These are phyloP conservation scores for Epichloe baconii DNA, from an alignment of 2,329 filamentous ascomycete species.

Conservation along the genomic window DNA sequence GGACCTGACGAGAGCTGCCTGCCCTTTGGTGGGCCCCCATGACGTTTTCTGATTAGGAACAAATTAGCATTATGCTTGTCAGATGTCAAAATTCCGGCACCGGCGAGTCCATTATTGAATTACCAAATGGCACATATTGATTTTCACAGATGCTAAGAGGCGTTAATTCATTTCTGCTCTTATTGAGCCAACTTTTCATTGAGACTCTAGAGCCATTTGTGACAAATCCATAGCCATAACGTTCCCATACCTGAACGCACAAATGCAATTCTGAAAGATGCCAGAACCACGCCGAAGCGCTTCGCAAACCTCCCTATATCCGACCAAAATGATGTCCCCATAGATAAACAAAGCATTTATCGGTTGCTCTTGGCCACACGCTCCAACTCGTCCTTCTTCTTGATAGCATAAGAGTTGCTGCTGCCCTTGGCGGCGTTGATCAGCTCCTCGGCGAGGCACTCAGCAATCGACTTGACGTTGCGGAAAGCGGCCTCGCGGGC, in stretches of 20 bases:
- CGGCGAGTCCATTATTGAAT: background rate
- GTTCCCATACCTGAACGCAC: constrained; percentile 34
- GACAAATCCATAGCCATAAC: constrained; percentile 27
- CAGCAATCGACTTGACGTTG: constrained; percentile 99
- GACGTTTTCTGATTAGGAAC: no score
- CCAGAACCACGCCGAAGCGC: constrained; percentile 31
- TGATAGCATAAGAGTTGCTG: constrained; percentile 99
- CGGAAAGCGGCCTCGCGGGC: constrained; percentile 98
- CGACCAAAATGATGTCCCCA: constrained; percentile 4
- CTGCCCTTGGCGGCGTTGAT: constrained; percentile 99
- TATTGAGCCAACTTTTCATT: constrained; percentile 30
- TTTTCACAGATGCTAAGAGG: background rate
- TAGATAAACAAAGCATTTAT: constrained; percentile 48
- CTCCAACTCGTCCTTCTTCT: constrained; percentile 99
- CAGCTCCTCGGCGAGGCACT: constrained; percentile 99
- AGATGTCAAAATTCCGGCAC: background rate
- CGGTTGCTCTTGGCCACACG: constrained; percentile 99
- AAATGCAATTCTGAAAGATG: constrained; percentile 34
- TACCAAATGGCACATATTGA: background rate
- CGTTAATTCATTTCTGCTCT: constrained; percentile 22
- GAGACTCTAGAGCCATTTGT: constrained; percentile 29
- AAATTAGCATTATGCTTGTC: background rate
- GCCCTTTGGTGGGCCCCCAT: no score
- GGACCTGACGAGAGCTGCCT: no score
- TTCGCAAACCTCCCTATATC: constrained; percentile 18